Conservation (phyloP, 495 filamentous ascomycete species). For the Penicillium tannophilum region DNA sequence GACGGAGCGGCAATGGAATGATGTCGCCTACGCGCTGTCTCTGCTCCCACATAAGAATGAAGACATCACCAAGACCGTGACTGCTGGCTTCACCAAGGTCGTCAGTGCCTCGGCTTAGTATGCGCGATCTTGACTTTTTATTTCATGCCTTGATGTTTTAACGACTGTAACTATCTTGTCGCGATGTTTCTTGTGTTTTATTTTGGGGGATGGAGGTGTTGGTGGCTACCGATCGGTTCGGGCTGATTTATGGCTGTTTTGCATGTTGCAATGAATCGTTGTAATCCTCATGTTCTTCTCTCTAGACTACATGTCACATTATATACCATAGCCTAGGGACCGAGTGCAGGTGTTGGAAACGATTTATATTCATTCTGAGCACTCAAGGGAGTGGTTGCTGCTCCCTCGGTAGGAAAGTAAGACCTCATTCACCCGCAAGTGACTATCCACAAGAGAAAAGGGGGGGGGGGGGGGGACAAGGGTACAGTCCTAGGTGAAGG, state of each 20-base stretch:
- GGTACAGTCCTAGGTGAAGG: not conserved
- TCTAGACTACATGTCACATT: not conserved
- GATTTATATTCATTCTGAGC: conserved; percentile 16
- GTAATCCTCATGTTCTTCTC: not conserved
- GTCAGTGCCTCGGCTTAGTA: conserved; percentile 65
- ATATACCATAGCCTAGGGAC: not conserved
- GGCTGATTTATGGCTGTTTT: not conserved
- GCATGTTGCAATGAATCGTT: not conserved
- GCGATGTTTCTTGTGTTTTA: not conserved
- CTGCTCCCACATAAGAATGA: conserved; percentile 96
- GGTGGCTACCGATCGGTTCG: conserved; percentile 8
- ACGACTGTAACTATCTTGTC: conserved; percentile 21
- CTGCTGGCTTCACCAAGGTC: conserved; percentile 78
- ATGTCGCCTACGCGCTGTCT: conserved; percentile 88
- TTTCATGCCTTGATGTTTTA: conserved; percentile 20
- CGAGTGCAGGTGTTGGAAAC: not conserved
- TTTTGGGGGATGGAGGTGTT: conserved; percentile 8
- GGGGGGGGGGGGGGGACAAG: not conserved
- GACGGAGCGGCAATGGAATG: conserved; percentile 93
- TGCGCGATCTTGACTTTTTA: not conserved
- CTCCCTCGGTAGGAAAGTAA: conserved; percentile 1
- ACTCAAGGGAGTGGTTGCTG: not conserved
- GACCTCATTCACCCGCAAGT: conserved; percentile 9
- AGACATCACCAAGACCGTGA: conserved; percentile 83
- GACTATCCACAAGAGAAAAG: conserved; percentile 18